phyloP scores from a whole-genome alignment of 768 basidiomycete genomes.

The Tricholoma saponaceum region DNA sequence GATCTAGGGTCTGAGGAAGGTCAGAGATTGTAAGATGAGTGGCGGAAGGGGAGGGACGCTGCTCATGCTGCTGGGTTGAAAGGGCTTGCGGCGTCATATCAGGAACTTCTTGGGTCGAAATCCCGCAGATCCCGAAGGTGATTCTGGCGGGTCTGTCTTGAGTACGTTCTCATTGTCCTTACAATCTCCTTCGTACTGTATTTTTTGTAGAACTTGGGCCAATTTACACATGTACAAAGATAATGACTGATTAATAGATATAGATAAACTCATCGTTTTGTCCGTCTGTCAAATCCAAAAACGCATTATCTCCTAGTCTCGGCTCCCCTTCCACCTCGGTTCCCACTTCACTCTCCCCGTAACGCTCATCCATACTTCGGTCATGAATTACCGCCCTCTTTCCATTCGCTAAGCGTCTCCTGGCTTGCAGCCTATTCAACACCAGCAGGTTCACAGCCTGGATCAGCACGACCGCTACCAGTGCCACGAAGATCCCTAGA shows the following conservation, averaged over 20 bases:
- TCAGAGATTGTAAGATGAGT: no score
- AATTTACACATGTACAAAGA: no score
- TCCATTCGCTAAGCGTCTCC: neutral
- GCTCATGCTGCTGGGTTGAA: no score
- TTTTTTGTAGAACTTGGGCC: no score
- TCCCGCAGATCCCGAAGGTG: no score
- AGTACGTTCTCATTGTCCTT: no score
- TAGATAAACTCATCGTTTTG: neutral
- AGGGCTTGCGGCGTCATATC: no score
- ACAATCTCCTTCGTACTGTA: no score
- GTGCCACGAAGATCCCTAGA: neutral
- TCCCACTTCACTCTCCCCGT: neutral
- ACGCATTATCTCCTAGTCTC: neutral
- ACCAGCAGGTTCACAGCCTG: neutral
- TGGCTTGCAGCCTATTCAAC: neutral
- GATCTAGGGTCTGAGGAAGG: no score
- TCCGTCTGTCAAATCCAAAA: neutral
- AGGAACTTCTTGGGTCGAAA: no score
- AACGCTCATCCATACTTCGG: neutral
- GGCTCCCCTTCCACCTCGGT: neutral
- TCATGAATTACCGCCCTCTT: neutral
- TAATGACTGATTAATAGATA: neutral
- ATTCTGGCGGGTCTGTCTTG: no score
- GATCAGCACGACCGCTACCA: neutral
- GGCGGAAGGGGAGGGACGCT: no score